Evolutionary conservation across 2,329 filamentous ascomycete species (phyloP), one percentile per base, ranked within the genome.

Genomic region (Neurospora sp.): DNA sequence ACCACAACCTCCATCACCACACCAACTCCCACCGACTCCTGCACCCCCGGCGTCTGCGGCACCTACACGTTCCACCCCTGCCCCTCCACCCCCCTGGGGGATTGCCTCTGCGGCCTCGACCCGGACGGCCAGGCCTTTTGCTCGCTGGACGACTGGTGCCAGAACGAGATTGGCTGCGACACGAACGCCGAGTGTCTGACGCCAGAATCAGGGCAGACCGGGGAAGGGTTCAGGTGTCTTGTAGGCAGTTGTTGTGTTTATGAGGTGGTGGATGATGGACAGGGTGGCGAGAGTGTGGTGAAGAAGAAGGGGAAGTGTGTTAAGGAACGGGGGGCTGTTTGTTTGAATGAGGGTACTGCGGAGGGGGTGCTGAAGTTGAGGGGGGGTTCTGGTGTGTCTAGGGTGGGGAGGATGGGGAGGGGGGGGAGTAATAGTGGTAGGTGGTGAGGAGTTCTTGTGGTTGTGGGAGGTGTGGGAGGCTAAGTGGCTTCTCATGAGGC

Each of bases 91-190:
- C 71, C 71, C 13, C 67, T 73, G 5, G 71, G 70, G 13, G 66
- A 67, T 67, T 73, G 73, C 28, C 67, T 70, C 15, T 73, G 73
- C 66, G 73, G 73, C 5, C 23, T 72, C 33, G 73, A 73, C 46
- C 28, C 70, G 2, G 15, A 67, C 13, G 71, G 73, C 2, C 58
- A 69, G n/a, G 66, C 36, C 40, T 73, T 73, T 46, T 73, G 73
- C 33, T 73, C 73, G 46, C 23, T 70, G n/a, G 68, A 73, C 33
- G 67, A 73, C 46, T 58, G 67, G 36, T 73, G 73, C 58, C 28
- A 23, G n/a, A 33, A 69, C 3, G 71, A 73, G 36, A 62, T 28
- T 15, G 40, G 67, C 39, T 73, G 72, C 38, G 13, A 10, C 11
- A 11, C 33, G 11, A 70, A 70, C 40, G 36, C 3, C 5, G 70